A percentile compares a stretch with the other conserved stretches of the same genome.
Conservation (phyloP, 2,329 filamentous ascomycete genomes). For the Zalaria obscura region DNA sequence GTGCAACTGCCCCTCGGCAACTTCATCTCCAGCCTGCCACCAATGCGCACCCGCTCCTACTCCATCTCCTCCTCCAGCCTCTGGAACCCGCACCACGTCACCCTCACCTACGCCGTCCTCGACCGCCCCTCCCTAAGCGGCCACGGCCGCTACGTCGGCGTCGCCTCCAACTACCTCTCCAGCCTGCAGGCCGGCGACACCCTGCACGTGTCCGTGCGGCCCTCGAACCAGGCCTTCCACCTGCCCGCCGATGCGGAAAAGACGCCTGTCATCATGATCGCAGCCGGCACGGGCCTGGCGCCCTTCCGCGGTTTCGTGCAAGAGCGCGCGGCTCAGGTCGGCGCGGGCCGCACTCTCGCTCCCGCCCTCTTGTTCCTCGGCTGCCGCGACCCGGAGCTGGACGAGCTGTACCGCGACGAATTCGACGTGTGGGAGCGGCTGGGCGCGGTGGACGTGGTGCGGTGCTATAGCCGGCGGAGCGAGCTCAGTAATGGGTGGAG, state of each 20-base stretch:
- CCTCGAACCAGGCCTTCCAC: slow-evolving; percentile 27
- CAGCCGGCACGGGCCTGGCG: slow-evolving; percentile 94
- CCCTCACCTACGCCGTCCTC: slow-evolving; percentile 51
- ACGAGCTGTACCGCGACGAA: slow-evolving; percentile 47
- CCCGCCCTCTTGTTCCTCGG: slow-evolving; percentile 50
- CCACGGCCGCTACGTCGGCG: slow-evolving; percentile 24
- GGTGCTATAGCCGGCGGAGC: slow-evolving; percentile 41
- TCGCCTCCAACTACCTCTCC: slow-evolving; percentile 28
- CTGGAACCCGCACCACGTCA: slow-evolving; percentile 11
- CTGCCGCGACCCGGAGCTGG: slow-evolving; percentile 39
- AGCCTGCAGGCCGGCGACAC: slow-evolving; percentile 25
- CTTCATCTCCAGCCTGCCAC: slow-evolving; percentile 59
- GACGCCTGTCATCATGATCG: slow-evolving; percentile 68
- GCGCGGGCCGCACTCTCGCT: slow-evolving; percentile 34
- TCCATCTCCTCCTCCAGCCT: slow-evolving; percentile 20
- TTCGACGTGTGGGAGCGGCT: slow-evolving; percentile 43
- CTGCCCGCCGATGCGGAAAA: slow-evolving; percentile 26
- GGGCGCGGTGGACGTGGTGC: slow-evolving; percentile 47
- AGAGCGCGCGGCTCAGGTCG: slow-evolving; percentile 49
- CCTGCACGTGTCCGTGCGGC: slow-evolving; percentile 27
- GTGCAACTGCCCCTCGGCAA: slow-evolving; percentile 48
- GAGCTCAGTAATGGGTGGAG: slow-evolving; percentile 32
- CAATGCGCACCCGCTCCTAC: slow-evolving; percentile 44
- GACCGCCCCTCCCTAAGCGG: slow-evolving; percentile 12
- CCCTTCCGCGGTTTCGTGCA: slow-evolving; percentile 98